Conservation (phyloP, 1,284 basidiomycete species). For the Coriolopsis trogii region DNA sequence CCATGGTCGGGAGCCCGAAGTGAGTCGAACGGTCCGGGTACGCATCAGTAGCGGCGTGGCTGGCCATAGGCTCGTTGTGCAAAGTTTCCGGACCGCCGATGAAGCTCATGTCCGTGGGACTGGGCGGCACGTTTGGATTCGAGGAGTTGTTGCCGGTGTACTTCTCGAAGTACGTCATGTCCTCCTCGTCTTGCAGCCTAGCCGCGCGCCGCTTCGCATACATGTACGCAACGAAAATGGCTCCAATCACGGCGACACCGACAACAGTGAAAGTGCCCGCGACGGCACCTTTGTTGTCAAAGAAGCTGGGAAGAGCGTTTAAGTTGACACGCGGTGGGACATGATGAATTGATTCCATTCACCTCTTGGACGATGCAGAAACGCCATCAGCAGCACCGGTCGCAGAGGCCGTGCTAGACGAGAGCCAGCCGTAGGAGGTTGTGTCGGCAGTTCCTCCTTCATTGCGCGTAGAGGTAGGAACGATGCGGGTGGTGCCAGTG, state of each 20-base stretch:
- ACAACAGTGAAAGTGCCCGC: constrained; percentile 33
- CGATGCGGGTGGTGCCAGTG: constrained; percentile 4
- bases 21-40: constrained; percentile 39
- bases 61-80: constrained; percentile 28
- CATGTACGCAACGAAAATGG: too few relatives aligned
- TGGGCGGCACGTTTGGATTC: too few relatives aligned
- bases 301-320: constrained; percentile 29
- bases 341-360: constrained; percentile 6
- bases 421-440: constrained; percentile 16
- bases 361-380: constrained; percentile 27
- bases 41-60: constrained; percentile 29
- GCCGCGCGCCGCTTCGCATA: constrained; percentile 31
- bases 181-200: constrained; percentile 31
- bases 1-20: constrained; percentile 29
- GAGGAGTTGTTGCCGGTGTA: constrained; percentile 16
- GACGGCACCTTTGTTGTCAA: constrained; percentile 36
- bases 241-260: constrained; percentile 20
- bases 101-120: constrained; percentile 18
- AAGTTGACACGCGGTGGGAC: constrained; percentile 1
- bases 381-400: constrained; percentile 11
- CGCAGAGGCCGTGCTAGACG: constrained; percentile 2
- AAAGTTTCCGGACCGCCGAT: constrained; percentile 16
- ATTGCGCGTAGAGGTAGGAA: neutral
- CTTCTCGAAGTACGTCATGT: constrained; percentile 38
- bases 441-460: neutral